Evolutionary conservation across 2,329 filamentous ascomycete genomes (phyloP).

Genomic region (Aspergillus floridensis): DNA sequence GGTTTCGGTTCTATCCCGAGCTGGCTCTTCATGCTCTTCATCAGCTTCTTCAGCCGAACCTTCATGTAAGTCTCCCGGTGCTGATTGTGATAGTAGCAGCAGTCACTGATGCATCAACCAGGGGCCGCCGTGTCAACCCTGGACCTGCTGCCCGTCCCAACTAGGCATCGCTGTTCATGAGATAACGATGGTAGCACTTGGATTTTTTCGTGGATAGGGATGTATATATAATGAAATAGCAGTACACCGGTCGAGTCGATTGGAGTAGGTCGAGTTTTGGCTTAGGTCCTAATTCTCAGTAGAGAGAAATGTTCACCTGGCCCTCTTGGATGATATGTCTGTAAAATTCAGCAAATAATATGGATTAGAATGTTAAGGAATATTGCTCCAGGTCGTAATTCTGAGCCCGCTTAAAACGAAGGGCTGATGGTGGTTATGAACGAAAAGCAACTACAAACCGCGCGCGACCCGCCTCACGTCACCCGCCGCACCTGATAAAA

Average conservation of each 20-base stretch:
- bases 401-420: too few species aligned
- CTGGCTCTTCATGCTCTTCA: conserved; percentile 63
- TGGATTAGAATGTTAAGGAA: too few species aligned
- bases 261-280: conserved; percentile 11
- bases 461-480: conserved; percentile 3
- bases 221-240: conserved; percentile 37
- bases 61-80: conserved; percentile 54
- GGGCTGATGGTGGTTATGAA: not conserved
- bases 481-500: conserved; percentile 1
- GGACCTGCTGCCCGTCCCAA: conserved; percentile 18
- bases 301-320: too few species aligned
- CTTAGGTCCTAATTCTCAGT: not conserved
- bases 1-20: conserved; percentile 58
- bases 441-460: not conserved
- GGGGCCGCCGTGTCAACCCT: conserved; percentile 28
- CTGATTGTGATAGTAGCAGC: not conserved
- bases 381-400: too few species aligned
- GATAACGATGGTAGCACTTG: conserved; percentile 10
- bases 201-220: conserved; percentile 18
- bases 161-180: conserved; percentile 19
- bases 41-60: conserved; percentile 59
- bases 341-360: too few species aligned
- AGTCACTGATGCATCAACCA: conserved; percentile 15
- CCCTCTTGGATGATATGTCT: too few species aligned
- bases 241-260: conserved; percentile 16